Evolutionary conservation across 1,284 basidiomycete species (phyloP).

Genomic region (Ustilago tritici): DNA sequence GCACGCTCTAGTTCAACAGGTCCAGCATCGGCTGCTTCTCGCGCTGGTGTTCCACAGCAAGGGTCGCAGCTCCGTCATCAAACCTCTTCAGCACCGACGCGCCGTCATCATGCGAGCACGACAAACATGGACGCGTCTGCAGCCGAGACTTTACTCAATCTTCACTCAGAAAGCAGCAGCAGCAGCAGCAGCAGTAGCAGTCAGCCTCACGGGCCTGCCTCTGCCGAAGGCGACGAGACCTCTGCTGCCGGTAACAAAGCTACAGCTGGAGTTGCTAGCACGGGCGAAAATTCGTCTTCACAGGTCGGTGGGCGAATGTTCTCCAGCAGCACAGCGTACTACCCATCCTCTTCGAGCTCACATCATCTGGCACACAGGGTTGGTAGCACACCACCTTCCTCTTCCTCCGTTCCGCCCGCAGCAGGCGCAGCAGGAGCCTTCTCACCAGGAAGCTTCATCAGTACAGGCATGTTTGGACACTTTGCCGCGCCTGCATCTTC

Average conservation of each 20-base stretch:
- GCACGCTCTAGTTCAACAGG: conserved; percentile 20
- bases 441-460: conserved; percentile 39
- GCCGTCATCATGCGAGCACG: conserved; percentile 11
- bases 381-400: conserved; percentile 1
- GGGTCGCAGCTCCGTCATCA: conserved; percentile 1
- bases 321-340: conserved; percentile 12
- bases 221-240: not conserved
- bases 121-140: conserved; percentile 40
- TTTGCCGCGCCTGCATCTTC: conserved; percentile 22
- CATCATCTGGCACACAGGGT: conserved; percentile 17
- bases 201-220: conserved; percentile 5
- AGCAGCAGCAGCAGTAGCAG: not conserved
- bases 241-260: not conserved
- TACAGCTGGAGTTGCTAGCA: not conserved
- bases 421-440: conserved; percentile 12
- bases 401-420: not conserved
- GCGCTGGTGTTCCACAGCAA: not conserved
- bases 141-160: conserved; percentile 44
- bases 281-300: conserved; percentile 14
- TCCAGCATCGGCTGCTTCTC: conserved; percentile 3
- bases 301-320: conserved; percentile 6
- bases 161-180: conserved; percentile 31
- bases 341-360: not conserved
- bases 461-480: conserved; percentile 48
- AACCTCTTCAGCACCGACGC: not conserved